Evolutionary conservation across 1,284 basidiomycete species (phyloP).

Genomic region (Leccinum huronense): DNA sequence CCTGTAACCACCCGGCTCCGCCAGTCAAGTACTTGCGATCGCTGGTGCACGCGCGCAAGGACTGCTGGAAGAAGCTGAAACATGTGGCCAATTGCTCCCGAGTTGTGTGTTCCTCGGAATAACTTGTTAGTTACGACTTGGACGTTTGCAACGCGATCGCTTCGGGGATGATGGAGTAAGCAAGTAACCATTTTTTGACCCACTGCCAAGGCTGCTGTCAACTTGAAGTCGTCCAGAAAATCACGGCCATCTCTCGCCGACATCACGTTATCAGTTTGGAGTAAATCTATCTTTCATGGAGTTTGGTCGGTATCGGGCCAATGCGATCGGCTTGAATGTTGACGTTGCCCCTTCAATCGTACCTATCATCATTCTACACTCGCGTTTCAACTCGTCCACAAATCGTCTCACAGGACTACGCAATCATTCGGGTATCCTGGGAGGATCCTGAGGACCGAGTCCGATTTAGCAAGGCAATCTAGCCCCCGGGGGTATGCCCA

Average conservation of each 20-base stretch:
- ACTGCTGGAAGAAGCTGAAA: neutral
- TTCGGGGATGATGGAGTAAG: constrained; percentile 1
- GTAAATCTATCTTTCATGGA: neutral
- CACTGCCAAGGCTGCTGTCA: neutral
- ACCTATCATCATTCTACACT: neutral
- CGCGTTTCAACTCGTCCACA: neutral
- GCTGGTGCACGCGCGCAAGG: neutral
- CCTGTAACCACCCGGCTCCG: neutral
- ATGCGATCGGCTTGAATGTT: neutral
- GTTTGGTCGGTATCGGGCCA: neutral
- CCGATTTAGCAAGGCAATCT: neutral
- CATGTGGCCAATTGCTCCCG: neutral
- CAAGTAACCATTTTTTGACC: neutral
- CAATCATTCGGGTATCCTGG: neutral
- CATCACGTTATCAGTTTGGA: neutral
- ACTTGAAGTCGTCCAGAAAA: neutral
- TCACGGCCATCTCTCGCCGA: neutral
- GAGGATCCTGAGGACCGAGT: neutral
- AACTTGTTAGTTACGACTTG: neutral
- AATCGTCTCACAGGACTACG: neutral
- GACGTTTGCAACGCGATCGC: neutral
- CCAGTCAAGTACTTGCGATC: neutral
- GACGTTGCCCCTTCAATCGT: neutral
- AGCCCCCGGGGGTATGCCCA: neutral
- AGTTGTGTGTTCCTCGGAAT: neutral